Evolutionary conservation across 139 green algal genomes (phyloP).

Genomic region (Chlorella sorokiniana): DNA sequence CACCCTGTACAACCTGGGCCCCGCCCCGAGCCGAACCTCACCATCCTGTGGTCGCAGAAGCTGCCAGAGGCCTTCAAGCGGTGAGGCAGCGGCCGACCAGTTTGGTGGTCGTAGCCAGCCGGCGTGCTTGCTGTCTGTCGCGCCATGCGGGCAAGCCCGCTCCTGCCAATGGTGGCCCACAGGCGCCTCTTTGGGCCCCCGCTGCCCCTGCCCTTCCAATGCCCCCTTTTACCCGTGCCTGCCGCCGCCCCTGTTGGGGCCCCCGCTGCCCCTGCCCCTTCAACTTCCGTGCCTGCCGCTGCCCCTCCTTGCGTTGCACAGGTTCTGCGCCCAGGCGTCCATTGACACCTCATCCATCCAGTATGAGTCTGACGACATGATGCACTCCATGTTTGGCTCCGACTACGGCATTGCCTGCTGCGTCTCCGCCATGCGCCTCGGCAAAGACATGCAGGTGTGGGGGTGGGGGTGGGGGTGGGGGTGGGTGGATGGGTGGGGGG

Average conservation of each 20-base stretch:
- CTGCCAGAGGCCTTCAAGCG: too few species aligned
- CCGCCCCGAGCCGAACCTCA: slow-evolving; percentile 81
- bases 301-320: background rate
- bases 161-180: too few species aligned
- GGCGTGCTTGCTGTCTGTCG: too few species aligned
- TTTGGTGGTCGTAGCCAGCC: too few species aligned
- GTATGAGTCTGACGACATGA: slow-evolving; percentile 74
- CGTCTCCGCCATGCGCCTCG: slow-evolving; percentile 74
- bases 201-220: too few species aligned
- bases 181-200: too few species aligned
- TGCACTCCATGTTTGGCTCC: slow-evolving; percentile 64
- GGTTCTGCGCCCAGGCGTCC: slow-evolving; percentile 35
- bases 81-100: too few species aligned
- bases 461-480: background rate
- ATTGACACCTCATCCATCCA: slow-evolving; percentile 72
- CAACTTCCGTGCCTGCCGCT: background rate
- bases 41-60: too few species aligned
- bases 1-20: slow-evolving; percentile 76
- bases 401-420: slow-evolving; percentile 84
- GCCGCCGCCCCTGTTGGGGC: background rate
- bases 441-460: slow-evolving; percentile 75
- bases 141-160: too few species aligned
- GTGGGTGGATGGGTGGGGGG: too few species aligned
- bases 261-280: background rate
- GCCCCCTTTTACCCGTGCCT: too few species aligned